These are phyloP conservation scores for Cicer bijugum DNA, from an alignment of 306 rosid species.

Conservation along the genomic window DNA sequence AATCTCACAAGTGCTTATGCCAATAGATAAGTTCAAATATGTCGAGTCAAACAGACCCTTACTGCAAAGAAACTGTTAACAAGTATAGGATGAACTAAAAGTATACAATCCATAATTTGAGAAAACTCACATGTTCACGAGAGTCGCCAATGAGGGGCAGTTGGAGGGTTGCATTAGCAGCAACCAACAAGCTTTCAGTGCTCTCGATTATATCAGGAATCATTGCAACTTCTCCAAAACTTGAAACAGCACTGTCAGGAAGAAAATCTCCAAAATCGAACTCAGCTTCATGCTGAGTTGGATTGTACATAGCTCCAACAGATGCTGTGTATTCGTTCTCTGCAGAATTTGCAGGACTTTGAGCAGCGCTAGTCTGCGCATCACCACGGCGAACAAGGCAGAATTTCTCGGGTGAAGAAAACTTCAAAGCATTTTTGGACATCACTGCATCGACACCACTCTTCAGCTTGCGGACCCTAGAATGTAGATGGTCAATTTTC, in stretches of 20 bases:
- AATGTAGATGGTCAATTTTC: slow-evolving; percentile 68
- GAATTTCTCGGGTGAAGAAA: slow-evolving; percentile 79
- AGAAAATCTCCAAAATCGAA: slow-evolving; percentile 68
- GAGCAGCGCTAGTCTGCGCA: slow-evolving; percentile 72
- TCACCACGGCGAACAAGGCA: slow-evolving; percentile 72
- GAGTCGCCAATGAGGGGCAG: slow-evolving; percentile 70
- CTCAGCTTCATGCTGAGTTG: slow-evolving; percentile 57
- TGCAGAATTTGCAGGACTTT: slow-evolving; percentile 69
- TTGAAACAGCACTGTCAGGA: slow-evolving; percentile 74
- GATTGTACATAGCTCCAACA: slow-evolving; percentile 56
- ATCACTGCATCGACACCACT: slow-evolving; percentile 58
- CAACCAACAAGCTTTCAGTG: slow-evolving; percentile 73
- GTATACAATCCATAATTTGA: slow-evolving; percentile 10
- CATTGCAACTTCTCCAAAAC: slow-evolving; percentile 68
- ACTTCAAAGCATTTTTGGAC: slow-evolving; percentile 65
- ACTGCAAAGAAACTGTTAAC: slow-evolving; percentile 7
- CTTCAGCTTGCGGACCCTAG: slow-evolving; percentile 76
- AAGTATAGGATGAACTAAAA: slow-evolving; percentile 18
- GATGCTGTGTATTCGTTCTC: slow-evolving; percentile 72
- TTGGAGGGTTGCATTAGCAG: slow-evolving; percentile 67
- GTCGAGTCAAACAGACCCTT: no score
- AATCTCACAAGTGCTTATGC: no score
- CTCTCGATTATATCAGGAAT: slow-evolving; percentile 88
- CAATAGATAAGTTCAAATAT: no score
- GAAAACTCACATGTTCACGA: slow-evolving; percentile 72